Conservation (phyloP, 2,329 filamentous ascomycete species). For the Dactylellina haptotyla region DNA sequence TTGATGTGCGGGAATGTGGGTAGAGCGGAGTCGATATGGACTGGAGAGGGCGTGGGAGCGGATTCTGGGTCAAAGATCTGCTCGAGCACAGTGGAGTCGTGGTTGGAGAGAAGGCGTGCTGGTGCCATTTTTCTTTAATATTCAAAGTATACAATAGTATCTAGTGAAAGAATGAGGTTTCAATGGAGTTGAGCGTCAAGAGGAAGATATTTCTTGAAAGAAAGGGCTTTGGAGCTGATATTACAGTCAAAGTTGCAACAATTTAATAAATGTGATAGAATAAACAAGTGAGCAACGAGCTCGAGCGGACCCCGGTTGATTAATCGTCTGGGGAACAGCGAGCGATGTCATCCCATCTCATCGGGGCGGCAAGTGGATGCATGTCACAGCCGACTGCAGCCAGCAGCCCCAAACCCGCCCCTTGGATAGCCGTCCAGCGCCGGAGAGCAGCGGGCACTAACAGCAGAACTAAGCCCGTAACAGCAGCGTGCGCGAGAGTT, state of each 20-base stretch:
- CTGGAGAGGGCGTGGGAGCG: conserved; percentile 65
- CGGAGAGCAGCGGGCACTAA: conserved; percentile 40
- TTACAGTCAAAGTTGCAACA: too few relatives aligned
- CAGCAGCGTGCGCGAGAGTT: too few relatives aligned
- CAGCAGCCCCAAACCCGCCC: background rate
- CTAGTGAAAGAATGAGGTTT: too few relatives aligned
- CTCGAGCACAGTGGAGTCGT: conserved; percentile 72
- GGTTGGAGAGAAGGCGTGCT: conserved; percentile 64
- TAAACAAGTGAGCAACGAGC: too few relatives aligned
- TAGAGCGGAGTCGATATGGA: conserved; percentile 67
- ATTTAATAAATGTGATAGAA: too few relatives aligned
- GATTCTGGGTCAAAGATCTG: conserved; percentile 75
- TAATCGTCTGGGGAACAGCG: too few relatives aligned
- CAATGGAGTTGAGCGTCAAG: too few relatives aligned
- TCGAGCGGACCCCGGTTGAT: too few relatives aligned
- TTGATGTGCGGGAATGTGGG: conserved; percentile 61
- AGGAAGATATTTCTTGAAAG: too few relatives aligned
- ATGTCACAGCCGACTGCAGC: conserved; percentile 37
- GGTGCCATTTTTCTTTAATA: conserved; percentile 39
- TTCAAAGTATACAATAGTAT: too few relatives aligned
- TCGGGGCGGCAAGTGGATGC: conserved; percentile 19
- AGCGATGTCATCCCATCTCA: conserved; percentile 48
- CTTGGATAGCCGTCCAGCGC: conserved; percentile 36
- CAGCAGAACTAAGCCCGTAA: too few relatives aligned
- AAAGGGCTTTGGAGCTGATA: too few relatives aligned